Evolutionary conservation across 371 early-diverging fungal species (phyloP), one percentile per base, ranked within the genome.

Genomic region (Mycotypha africana): DNA sequence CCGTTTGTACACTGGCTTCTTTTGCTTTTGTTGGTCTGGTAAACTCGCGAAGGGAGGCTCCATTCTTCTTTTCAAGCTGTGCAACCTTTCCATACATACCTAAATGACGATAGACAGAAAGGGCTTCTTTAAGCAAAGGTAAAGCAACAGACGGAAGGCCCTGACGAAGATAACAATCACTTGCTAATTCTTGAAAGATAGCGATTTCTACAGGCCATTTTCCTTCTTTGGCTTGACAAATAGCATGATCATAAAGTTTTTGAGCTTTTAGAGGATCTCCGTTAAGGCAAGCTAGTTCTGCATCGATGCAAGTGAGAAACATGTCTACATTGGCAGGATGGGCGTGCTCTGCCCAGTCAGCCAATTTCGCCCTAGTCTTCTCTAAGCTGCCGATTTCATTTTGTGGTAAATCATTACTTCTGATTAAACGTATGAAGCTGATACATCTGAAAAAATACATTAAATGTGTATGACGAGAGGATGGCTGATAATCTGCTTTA

Each of bases 371-470:
- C 9, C 60, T 44, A 23, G 53, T 43, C n/a, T 45, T 39, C 31
- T 53, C 41, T 9, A 67, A 51, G n/a, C n/a, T n/a, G n/a, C n/a
- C n/a, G n/a, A n/a, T n/a, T n/a, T n/a, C n/a, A 5, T 53, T 42
- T 3, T 39, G 42, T 2, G 36, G 37, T 39, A 51, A 49, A 0
- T 41, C 15, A 8, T 47, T 45, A 3, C 45, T 35, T 21, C 56
- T 56, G 0, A 59, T 38, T 15, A 61, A 19, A 9, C 66, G 57
- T 12, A 63, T 42, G 26, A 72, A 50, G 20, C 66, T 62, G 21
- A 72, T 45, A 37, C 69, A 66, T n/a, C 66, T 56, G 35, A 56
- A 57, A 38, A 68, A 68, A 17, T 61, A 46, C 66, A 68, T 68
- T 22, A 62, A 19, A 38, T 68, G 69, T 1, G 67, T 66, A 26